These are phyloP conservation scores for Sporisorium exsertum DNA, from an alignment of 1,284 basidiomycete genomes.

Conservation along the genomic window DNA sequence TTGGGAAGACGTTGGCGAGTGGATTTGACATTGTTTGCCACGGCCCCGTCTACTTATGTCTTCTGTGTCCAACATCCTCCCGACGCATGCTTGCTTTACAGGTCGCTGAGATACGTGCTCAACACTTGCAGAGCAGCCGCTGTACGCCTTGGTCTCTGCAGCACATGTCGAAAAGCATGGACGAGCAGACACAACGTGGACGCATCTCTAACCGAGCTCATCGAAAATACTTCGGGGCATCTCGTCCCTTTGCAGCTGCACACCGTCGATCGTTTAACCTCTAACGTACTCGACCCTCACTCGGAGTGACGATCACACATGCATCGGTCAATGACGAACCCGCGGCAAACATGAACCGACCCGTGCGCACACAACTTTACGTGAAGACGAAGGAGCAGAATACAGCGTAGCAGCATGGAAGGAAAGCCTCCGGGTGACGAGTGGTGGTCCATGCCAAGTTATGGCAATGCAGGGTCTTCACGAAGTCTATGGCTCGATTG, in stretches of 20 bases:
- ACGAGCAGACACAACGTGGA: conserved; percentile 9
- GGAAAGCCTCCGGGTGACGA: neutral
- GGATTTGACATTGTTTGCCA: neutral
- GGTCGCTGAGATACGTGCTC: neutral
- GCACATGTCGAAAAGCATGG: neutral
- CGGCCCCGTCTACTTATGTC: neutral
- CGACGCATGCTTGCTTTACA: neutral
- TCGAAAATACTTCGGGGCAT: neutral
- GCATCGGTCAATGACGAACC: neutral
- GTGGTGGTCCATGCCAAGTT: neutral
- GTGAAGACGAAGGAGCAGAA: neutral
- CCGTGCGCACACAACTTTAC: neutral
- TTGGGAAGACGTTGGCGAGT: neutral
- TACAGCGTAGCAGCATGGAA: neutral
- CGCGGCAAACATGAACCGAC: neutral
- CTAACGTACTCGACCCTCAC: neutral
- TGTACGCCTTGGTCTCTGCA: neutral
- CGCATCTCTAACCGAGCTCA: neutral
- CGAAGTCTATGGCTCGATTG: neutral
- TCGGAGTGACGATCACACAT: neutral
- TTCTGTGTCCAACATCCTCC: too few relatives aligned
- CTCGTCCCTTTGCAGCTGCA: neutral
- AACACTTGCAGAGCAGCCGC: neutral
- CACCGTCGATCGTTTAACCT: neutral
- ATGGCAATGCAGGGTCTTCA: neutral